Conservation (phyloP, 768 basidiomycete species). For the Chalciporus pseudorubinellus region DNA sequence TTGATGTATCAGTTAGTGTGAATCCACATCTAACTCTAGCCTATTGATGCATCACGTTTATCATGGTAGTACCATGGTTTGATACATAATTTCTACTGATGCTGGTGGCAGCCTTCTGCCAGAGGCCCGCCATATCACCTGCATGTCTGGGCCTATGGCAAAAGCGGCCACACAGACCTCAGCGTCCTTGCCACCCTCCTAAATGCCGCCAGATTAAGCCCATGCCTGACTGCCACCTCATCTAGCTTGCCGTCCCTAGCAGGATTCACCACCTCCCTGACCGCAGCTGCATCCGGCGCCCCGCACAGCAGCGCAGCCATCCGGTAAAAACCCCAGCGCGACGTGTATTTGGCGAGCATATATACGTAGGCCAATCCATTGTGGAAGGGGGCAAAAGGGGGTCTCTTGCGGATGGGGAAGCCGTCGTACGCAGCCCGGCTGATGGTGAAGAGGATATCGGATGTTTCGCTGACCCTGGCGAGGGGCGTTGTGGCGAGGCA, state of each 20-base stretch:
- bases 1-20: no score
- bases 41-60: no score
- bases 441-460: constrained; percentile 14
- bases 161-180: constrained; percentile 13
- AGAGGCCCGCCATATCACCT: constrained; percentile 8
- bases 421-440: constrained; percentile 10
- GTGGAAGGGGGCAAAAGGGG: constrained; percentile 6
- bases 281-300: constrained; percentile 10
- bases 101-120: neutral
- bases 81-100: no score
- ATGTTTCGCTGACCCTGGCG: constrained; percentile 13
- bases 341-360: constrained; percentile 14
- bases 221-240: constrained; percentile 14
- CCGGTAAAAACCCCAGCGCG: constrained; percentile 13
- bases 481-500: constrained; percentile 7
- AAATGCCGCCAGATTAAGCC: constrained; percentile 7
- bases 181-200: constrained; percentile 11
- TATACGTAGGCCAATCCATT: constrained; percentile 11
- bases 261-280: constrained; percentile 15
- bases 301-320: constrained; percentile 12
- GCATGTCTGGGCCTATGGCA: constrained; percentile 13
- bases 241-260: constrained; percentile 11
- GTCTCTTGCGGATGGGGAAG: constrained; percentile 12
- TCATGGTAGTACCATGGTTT: no score
- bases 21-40: no score